Percentiles rank a stretch among this genome's conserved stretches.
These are phyloP conservation scores for Ceratocystis alfenasii DNA, from an alignment of 2,329 filamentous ascomycete species.

Conservation along the genomic window DNA sequence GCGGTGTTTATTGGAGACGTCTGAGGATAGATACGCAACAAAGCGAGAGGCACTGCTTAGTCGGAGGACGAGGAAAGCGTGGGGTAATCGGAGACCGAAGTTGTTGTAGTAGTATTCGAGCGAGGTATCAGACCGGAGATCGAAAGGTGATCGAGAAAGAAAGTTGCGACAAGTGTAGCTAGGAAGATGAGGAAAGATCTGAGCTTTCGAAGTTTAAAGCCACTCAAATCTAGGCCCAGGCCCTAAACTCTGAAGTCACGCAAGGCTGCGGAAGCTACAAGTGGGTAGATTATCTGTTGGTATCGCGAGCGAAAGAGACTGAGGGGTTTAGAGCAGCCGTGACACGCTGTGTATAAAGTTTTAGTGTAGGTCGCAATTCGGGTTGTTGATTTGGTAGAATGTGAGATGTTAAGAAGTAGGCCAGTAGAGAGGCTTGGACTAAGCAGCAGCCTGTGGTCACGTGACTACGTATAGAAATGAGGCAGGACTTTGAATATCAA, in stretches of 20 bases:
- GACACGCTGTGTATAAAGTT: no score
- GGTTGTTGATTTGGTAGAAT: not conserved
- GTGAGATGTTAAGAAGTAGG: not conserved
- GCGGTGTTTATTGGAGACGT: not conserved
- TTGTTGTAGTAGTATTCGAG: not conserved
- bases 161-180: not conserved
- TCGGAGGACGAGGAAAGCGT: not conserved
- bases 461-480: not conserved
- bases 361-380: no score
- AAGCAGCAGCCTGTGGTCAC: not conserved
- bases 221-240: not conserved
- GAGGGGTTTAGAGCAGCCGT: no score
- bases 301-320: no score
- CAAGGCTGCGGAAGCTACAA: not conserved
- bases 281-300: no score
- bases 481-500: not conserved
- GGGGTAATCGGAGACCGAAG: not conserved
- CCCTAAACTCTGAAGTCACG: not conserved
- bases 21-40: not conserved
- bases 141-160: not conserved
- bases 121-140: not conserved
- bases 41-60: not conserved
- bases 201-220: not conserved
- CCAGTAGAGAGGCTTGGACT: not conserved
- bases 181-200: not conserved